Evolutionary conservation across 1,284 basidiomycete genomes (phyloP), one percentile per base, ranked within the genome.

Genomic region (Marasmius sp.): DNA sequence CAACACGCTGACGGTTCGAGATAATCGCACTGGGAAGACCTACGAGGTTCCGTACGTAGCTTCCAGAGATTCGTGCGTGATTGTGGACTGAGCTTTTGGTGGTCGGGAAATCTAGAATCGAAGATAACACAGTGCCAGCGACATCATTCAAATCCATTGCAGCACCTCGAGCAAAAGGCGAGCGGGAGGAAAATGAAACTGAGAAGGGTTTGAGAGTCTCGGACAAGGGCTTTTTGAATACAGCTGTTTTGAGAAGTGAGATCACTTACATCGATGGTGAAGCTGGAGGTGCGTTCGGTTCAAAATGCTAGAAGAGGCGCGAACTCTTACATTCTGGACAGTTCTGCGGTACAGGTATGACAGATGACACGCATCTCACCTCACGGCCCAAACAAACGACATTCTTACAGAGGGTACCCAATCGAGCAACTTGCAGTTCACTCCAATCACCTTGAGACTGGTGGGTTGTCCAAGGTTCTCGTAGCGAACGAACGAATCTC

Each of bases 261-360:
- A 95, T 95, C 70, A 95, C 93, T 0, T 95, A 89, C 69, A 95
- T 95, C 69, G 93, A 95, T 71, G 94, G 93, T 58, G 89, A 93
- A 27, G 87, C 86, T 20, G 92, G 92, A 73, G 78, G 89, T 88
- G 64, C 59, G 83, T 74, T 33, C 51, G 43, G 22, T 53, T 56
- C 22, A 57, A 38, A 60, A 36, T 39, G 60, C 37, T 27, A 16
- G 20, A 16, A 43, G 22, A 18, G 16, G 43, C 33, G 11, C 39
- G 49, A 39, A 51, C 38, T 56, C 34, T 51, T 22, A 6, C 22
- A 33, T 58, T 49, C 43, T 43, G 10, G 27, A n/a, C 61, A 90
- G 86, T 92, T 57, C 74, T 93, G 61, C 83, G 91, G 39, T 92
- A 93, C 75, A 84, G 89, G 88, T 88, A 61, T 61, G 66, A 63